These are phyloP conservation scores for Pythium brassicae DNA, from an alignment of 352 stramenopile species.

Conservation along the genomic window DNA sequence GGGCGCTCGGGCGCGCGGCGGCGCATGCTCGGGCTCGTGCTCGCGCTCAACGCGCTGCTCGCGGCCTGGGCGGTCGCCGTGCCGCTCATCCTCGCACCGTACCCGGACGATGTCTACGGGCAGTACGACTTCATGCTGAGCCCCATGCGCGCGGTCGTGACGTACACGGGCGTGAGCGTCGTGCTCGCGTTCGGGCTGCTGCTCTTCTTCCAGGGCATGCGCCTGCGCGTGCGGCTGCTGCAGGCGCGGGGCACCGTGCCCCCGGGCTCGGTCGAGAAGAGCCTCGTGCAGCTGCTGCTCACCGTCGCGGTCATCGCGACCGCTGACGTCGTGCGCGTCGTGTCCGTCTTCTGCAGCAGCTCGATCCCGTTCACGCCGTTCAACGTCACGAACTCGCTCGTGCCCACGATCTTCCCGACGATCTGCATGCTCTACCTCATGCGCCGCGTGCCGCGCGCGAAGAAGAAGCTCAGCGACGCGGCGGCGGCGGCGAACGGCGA, in stretches of 20 bases:
- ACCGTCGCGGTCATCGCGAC: constrained; percentile 77
- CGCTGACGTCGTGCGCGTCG: constrained; percentile 63
- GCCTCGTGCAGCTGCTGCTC: constrained; percentile 76
- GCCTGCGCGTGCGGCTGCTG: constrained; percentile 63
- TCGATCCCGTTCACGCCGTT: constrained; percentile 62
- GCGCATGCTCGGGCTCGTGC: constrained; percentile 48
- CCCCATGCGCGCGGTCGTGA: constrained; percentile 41
- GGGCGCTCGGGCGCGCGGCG: constrained; percentile 57
- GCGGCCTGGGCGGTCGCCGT: constrained; percentile 58
- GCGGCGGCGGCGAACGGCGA: not conserved
- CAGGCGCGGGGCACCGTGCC: constrained; percentile 68
- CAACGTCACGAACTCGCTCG: constrained; percentile 69
- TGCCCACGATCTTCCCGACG: constrained; percentile 68
- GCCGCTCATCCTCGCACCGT: constrained; percentile 40
- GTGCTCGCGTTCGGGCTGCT: constrained; percentile 67
- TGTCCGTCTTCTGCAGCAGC: constrained; percentile 46
- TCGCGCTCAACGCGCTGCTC: constrained; percentile 50
- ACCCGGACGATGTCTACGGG: constrained; percentile 52
- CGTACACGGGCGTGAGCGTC: constrained; percentile 49
- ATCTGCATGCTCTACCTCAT: constrained; percentile 90
- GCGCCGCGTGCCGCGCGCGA: constrained; percentile 44
- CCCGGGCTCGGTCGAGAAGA: constrained; percentile 68
- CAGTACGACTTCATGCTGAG: constrained; percentile 67
- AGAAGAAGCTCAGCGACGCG: constrained; percentile 4
- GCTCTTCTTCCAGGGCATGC: constrained; percentile 69